Evolutionary conservation across 2,329 filamentous ascomycete genomes (phyloP), one percentile per base, ranked within the genome.

Genomic region (Coniella lustricola): DNA sequence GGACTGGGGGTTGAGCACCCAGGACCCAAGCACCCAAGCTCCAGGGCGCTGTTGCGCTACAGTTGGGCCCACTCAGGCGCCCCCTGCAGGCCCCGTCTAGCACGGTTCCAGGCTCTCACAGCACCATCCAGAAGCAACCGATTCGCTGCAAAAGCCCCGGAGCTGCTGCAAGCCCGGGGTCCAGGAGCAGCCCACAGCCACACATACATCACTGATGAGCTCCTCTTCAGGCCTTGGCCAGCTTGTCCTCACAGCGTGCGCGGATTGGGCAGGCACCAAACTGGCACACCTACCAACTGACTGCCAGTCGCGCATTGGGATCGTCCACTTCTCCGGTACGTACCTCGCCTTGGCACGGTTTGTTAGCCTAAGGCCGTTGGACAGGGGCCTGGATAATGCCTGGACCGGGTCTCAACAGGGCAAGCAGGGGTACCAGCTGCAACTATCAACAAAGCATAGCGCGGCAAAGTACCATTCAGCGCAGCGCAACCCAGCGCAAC

Each of bases 61-160:
- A 25, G 22, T n/a, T 41, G 38, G 38, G 22, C 21, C 18, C 21
- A 41, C 22, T 25, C 38, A 41, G 21, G 21, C n/a, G 38, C 38
- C 36, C 36, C 38, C 38, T 41, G 38, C 22, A 31, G 38, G 21
- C 10, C 9, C 10, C n/a, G n/a, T n/a, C n/a, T n/a, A n/a, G n/a
- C n/a, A n/a, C n/a, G n/a, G n/a, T n/a, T 8, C 21, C 21, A 41
- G 21, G 14, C 22, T 14, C 13, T 5, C 25, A 5, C n/a, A 41
- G 21, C 22, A 31, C 16, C 10, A 10, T 20, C 29, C n/a, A 21
- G 25, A n/a, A 14, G 25, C 25, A 32, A 33, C 40, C 40, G 40
- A 42, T 42, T 42, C 40, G 40, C 22, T 29, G 32, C 16, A 42
- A 33, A 42, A 42, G 40, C 40, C 40, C 29, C 25, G 25, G 22